Base-by-base conservation (phyloP, 441 rosid species). In the Euphorbia neoarborescens region DNA sequence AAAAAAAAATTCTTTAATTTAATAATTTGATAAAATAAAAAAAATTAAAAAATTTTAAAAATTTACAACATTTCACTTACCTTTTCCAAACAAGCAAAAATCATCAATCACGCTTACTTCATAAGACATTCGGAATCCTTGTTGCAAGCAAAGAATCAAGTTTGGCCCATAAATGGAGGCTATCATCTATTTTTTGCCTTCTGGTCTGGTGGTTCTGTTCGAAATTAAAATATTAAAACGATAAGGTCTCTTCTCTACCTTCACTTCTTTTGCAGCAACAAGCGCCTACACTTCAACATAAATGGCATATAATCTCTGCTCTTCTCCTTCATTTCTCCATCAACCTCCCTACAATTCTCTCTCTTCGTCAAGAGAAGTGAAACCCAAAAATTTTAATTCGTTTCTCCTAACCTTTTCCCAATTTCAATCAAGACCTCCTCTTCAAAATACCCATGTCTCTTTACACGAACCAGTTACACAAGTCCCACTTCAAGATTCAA, bases 231-330 rank as follows among this genome's bases (percentile, higher is more conserved):
- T 42, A 42, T 42, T 60, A 2, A 17, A 34, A 22, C 37, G 73
- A 70, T 62, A 71, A 71, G 74, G 74, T 71, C 38, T 19, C 38
- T 20, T 50, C 22, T 0, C 38, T 25, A 25, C 20, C 11, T 20
- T 20, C 30, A 13, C 25, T 0, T 28, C 27, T 5, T 4, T 51
- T 6, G 1, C 48, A 22, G 20, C 30, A 42, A 54, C 8, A 38
- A 64, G 27, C 1, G 3, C 51, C 44, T n/a, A 0, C 1, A 27
- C 28, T 9, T 7, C 19, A n/a, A 32, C 53, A 7, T 14, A 30
- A 64, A 91, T 92, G 98, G 86, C 96, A 22, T 85, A 66, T 73
- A 77, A 72, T 72, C 75, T 88, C 76, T 77, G 84, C 77, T 79
- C 82, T 30, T 84, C 92, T 35, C 79, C 93, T 0, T 84, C 87